Percentiles rank a stretch among this genome's conserved stretches.
These are phyloP conservation scores for Ceratobasidium sp. DNA, from an alignment of 1,284 basidiomycete genomes.

Conservation along the genomic window DNA sequence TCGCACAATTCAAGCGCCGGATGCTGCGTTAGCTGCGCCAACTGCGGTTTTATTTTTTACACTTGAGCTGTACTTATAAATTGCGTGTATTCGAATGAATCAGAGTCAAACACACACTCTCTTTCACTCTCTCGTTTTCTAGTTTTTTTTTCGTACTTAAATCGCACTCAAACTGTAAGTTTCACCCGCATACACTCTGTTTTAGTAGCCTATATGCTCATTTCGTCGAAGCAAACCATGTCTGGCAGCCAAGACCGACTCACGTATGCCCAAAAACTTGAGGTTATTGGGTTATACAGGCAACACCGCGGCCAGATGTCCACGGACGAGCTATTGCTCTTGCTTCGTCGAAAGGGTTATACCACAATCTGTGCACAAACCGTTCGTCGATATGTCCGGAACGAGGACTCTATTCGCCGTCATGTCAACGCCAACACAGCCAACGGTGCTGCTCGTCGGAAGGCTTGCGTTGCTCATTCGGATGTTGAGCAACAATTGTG, in stretches of 20 bases:
- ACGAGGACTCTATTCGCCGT: conserved; percentile 19
- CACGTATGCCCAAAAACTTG: conserved; percentile 19
- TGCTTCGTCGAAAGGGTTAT: conserved; percentile 5
- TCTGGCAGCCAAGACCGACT: conserved; percentile 14
- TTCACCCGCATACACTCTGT: conserved; percentile 11
- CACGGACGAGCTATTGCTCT: conserved; percentile 7
- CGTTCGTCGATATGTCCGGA: conserved; percentile 10
- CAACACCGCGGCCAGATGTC: neutral
- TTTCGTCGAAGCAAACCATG: conserved; percentile 14
- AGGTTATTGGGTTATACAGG: conserved; percentile 12
- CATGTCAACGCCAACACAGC: conserved; percentile 6
- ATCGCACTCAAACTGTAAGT: neutral
- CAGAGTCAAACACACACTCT: neutral
- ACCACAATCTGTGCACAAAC: conserved; percentile 26
- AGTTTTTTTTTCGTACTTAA: conserved; percentile 1
- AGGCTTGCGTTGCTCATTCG: neutral
- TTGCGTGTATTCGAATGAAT: neutral
- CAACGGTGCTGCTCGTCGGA: neutral
- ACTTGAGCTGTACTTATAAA: conserved; percentile 1
- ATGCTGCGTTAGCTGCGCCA: conserved; percentile 11
- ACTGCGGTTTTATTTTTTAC: conserved; percentile 1
- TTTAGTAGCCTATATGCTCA: conserved; percentile 14
- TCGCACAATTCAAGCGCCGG: conserved; percentile 12
- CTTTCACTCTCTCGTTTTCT: conserved; percentile 2
- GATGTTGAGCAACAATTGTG: conserved; percentile 3